Percentiles rank a stretch among this genome's conserved stretches.
Evolutionary conservation across 306 rosid species (phyloP).

Genomic region (Fagus sylvatica): DNA sequence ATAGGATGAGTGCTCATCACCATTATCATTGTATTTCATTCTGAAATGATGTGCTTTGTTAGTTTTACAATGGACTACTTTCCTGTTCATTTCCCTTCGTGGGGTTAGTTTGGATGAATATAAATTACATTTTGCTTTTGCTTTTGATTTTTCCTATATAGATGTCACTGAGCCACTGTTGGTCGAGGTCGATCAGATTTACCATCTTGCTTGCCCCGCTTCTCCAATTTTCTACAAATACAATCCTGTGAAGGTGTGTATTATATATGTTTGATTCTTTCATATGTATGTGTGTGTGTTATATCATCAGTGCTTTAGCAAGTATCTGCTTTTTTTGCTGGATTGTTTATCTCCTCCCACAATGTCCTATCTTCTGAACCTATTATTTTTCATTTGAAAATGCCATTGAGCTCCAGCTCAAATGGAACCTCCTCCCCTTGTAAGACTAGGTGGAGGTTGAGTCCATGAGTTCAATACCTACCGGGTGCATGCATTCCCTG

Average conservation of each 20-base stretch:
- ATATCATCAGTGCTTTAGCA: neutral
- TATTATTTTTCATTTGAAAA: neutral
- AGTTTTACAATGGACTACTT: neutral
- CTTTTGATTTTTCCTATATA: slow-evolving; percentile 27
- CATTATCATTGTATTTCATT: neutral
- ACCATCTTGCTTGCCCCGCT: slow-evolving; percentile 98
- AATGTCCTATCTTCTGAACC: neutral
- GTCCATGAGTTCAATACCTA: too few species aligned
- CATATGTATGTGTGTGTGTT: neutral
- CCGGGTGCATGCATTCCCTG: neutral
- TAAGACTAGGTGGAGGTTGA: too few species aligned
- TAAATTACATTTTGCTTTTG: neutral
- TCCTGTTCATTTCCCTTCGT: neutral
- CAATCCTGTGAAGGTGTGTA: slow-evolving; percentile 87
- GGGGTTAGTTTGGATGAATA: neutral
- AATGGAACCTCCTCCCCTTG: too few species aligned
- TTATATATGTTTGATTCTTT: slow-evolving; percentile 1
- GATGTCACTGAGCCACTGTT: slow-evolving; percentile 88
- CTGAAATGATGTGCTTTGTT: neutral
- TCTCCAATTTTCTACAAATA: slow-evolving; percentile 97
- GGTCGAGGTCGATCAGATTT: slow-evolving; percentile 92
- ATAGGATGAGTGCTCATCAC: neutral
- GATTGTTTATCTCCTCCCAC: neutral
- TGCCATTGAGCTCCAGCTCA: too few species aligned
- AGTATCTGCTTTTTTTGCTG: neutral